A percentile compares a stretch with the other conserved stretches of the same genome.
These are phyloP conservation scores for Rhododendron griersonianum DNA, from an alignment of 148 eudicot species.

Conservation along the genomic window DNA sequence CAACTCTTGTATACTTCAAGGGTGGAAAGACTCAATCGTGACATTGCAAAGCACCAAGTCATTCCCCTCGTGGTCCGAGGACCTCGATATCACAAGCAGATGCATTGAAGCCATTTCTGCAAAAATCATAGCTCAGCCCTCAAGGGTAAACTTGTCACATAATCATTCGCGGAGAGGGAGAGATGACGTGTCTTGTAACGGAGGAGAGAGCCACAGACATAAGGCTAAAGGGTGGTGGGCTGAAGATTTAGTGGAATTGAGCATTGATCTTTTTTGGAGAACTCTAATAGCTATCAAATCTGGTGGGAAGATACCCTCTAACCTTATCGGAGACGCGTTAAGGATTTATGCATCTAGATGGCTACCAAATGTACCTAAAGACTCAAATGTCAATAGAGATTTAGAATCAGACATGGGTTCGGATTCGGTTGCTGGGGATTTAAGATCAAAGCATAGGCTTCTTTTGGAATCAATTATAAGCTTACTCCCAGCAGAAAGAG, in stretches of 20 bases:
- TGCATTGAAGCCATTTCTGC: conserved; percentile 72
- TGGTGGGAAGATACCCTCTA: conserved; percentile 48
- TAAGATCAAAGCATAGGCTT: conserved; percentile 31
- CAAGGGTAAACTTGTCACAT: conserved; percentile 39
- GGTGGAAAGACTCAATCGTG: conserved; percentile 80
- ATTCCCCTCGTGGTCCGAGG: conserved; percentile 63
- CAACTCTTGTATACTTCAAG: conserved; percentile 73
- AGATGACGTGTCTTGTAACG: conserved; percentile 44
- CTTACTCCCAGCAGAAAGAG: conserved; percentile 63
- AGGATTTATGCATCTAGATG: conserved; percentile 65
- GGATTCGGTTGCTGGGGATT: conserved; percentile 28
- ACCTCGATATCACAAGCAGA: conserved; percentile 58
- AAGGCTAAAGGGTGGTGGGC: conserved; percentile 80
- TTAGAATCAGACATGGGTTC: conserved; percentile 18
- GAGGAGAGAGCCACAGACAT: conserved; percentile 22
- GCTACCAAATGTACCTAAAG: conserved; percentile 48
- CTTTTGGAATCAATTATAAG: conserved; percentile 73
- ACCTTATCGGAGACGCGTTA: conserved; percentile 68
- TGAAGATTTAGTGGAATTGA: conserved; percentile 66
- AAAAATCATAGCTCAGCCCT: conserved; percentile 49
- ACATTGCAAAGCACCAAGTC: conserved; percentile 59
- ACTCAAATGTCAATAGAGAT: conserved; percentile 21
- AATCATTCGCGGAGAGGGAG: conserved; percentile 38
- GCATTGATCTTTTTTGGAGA: conserved; percentile 75
- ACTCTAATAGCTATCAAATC: conserved; percentile 73